These are phyloP conservation scores for Penicillium cataractarum DNA, from an alignment of 495 filamentous ascomycete genomes.

Conservation along the genomic window DNA sequence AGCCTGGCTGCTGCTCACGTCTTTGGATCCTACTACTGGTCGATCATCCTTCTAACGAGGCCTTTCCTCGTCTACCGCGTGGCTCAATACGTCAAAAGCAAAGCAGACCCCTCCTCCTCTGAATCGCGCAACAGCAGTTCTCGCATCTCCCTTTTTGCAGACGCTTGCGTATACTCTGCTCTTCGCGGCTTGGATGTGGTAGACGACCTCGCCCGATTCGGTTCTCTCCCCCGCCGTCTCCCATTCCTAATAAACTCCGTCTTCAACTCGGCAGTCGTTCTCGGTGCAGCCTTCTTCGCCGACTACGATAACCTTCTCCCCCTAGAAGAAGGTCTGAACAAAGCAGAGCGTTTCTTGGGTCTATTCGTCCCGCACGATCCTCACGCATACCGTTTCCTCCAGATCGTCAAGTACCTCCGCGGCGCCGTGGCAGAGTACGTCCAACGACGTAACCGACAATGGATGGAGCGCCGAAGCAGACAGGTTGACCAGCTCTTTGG, in stretches of 20 bases:
- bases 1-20: constrained; percentile 68
- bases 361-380: constrained; percentile 66
- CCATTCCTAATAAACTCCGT: constrained; percentile 75
- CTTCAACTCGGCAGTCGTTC: constrained; percentile 70
- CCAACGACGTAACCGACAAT: constrained; percentile 39
- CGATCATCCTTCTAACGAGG: constrained; percentile 67
- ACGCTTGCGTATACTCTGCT: constrained; percentile 71
- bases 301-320: constrained; percentile 61
- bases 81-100: constrained; percentile 48
- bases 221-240: constrained; percentile 67
- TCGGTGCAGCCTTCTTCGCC: constrained; percentile 72
- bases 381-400: constrained; percentile 64
- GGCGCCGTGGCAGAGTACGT: constrained; percentile 54
- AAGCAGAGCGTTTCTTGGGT: constrained; percentile 61
- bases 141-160: constrained; percentile 65
- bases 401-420: constrained; percentile 65
- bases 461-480: constrained; percentile 43
- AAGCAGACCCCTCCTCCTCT: constrained; percentile 27
- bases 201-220: constrained; percentile 57
- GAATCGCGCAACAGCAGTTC: constrained; percentile 35
- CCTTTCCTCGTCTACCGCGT: constrained; percentile 69
- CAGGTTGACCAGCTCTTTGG: constrained; percentile 48
- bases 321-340: constrained; percentile 57
- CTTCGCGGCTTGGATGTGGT: constrained; percentile 67
- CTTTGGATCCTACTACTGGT: constrained; percentile 73